phyloP scores from a whole-genome alignment of 352 stramenopile genomes.

The Phytophthora macrochlamydospora region DNA sequence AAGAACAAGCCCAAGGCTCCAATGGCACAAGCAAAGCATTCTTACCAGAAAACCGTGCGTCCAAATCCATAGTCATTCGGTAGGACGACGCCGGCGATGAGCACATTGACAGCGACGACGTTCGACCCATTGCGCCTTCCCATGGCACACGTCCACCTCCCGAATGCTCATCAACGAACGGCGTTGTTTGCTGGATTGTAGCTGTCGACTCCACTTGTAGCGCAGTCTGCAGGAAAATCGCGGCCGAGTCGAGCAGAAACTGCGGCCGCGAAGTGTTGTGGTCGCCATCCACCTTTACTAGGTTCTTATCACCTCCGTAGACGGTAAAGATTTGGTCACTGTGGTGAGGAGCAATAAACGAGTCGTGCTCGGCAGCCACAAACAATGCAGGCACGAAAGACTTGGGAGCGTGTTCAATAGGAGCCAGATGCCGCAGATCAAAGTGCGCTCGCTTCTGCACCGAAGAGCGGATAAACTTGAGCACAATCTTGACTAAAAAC shows the following conservation, averaged over 20 bases:
- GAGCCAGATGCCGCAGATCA: slow-evolving; percentile 79
- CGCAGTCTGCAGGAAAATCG: slow-evolving; percentile 96
- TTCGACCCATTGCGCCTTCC: slow-evolving; percentile 27
- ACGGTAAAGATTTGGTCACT: slow-evolving; percentile 78
- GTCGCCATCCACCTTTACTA: slow-evolving; percentile 97
- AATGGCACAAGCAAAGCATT: slow-evolving; percentile 45
- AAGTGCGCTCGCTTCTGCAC: slow-evolving; percentile 93
- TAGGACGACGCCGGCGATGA: slow-evolving; percentile 40
- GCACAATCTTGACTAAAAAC: slow-evolving; percentile 92
- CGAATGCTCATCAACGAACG: slow-evolving; percentile 24
- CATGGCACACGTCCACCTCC: slow-evolving; percentile 43
- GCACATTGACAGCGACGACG: slow-evolving; percentile 39
- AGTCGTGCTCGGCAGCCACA: slow-evolving; percentile 93
- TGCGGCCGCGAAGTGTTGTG: slow-evolving; percentile 96
- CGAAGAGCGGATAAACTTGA: slow-evolving; percentile 91
- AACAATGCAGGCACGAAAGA: slow-evolving; percentile 98
- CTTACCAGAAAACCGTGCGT: slow-evolving; percentile 53
- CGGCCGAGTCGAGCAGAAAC: slow-evolving; percentile 95
- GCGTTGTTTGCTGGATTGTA: slow-evolving; percentile 34
- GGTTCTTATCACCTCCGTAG: slow-evolving; percentile 98
- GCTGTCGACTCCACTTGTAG: slow-evolving; percentile 71
- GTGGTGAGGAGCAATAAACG: slow-evolving; percentile 94
- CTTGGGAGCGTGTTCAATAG: slow-evolving; percentile 89
- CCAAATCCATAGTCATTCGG: slow-evolving; percentile 64
- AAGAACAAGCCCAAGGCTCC: slow-evolving; percentile 58